Conservation (phyloP, 768 basidiomycete genomes). For the Strobilomyces confusus region DNA sequence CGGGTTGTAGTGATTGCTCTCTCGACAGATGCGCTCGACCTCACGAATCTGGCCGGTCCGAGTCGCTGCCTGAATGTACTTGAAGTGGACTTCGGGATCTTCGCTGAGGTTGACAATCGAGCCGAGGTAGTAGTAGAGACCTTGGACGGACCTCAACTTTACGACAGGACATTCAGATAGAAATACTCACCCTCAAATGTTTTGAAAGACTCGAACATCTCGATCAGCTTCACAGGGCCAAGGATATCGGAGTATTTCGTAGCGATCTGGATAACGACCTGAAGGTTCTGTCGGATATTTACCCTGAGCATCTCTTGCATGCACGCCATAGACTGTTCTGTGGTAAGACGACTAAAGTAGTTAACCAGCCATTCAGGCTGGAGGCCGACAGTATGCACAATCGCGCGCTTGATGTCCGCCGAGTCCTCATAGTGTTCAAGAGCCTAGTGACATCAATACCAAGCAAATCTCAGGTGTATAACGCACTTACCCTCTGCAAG, state of each 20-base stretch:
- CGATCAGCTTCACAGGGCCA: constrained; percentile 95
- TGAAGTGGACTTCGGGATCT: constrained; percentile 98
- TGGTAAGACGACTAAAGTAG: constrained; percentile 95
- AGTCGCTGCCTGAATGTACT: constrained; percentile 98
- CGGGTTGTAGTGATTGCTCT: constrained; percentile 96
- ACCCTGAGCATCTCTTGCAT: constrained; percentile 95
- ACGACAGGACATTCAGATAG: not conserved
- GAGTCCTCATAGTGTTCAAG: constrained; percentile 98
- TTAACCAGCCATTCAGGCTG: constrained; percentile 94
- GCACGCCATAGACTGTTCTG: constrained; percentile 95
- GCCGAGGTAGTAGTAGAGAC: constrained; percentile 97
- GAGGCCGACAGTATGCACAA: constrained; percentile 86
- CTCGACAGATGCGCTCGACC: constrained; percentile 97
- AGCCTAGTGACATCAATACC: constrained; percentile 53
- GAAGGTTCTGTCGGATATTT: constrained; percentile 97
- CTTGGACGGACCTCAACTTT: constrained; percentile 30
- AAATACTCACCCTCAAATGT: constrained; percentile 77
- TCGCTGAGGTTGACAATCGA: constrained; percentile 95
- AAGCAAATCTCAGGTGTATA: not conserved
- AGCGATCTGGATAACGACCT: constrained; percentile 94
- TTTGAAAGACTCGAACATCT: constrained; percentile 98
- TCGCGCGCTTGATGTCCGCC: constrained; percentile 97
- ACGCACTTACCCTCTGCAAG: constrained; percentile 71
- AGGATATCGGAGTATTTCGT: constrained; percentile 99
- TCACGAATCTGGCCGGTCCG: constrained; percentile 98